Percentiles rank a stretch among this genome's conserved stretches.
phyloP scores from a whole-genome alignment of 768 basidiomycete genomes.

The Dacryopinax primogenitus region DNA sequence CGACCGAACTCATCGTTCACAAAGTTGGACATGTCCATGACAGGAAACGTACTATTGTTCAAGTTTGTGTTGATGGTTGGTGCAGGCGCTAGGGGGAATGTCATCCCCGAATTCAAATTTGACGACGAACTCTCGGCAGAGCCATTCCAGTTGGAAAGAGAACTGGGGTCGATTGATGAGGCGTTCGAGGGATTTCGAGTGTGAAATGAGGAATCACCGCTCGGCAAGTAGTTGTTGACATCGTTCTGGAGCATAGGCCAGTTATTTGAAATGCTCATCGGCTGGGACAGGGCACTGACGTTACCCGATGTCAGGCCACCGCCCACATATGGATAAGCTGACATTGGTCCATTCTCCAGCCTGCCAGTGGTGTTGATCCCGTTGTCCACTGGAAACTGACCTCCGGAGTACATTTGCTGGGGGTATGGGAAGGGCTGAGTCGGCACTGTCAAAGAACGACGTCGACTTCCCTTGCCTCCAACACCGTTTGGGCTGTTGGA shows the following conservation, averaged over 20 bases:
- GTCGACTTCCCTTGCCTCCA: not conserved
- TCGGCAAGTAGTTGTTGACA: not conserved
- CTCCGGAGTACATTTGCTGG: not conserved
- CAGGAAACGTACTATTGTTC: not conserved
- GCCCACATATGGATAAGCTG: not conserved
- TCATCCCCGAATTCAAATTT: not conserved
- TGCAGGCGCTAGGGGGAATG: not conserved
- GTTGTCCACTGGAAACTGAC: not conserved
- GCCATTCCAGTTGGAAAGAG: constrained; percentile 1
- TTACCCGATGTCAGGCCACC: not conserved
- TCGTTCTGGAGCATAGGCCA: constrained; percentile 5
- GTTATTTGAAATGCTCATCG: not conserved
- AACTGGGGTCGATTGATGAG: not conserved
- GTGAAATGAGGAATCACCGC: not conserved
- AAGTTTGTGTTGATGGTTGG: not conserved
- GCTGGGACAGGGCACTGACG: not conserved
- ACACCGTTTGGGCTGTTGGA: not conserved
- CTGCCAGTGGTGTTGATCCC: not conserved
- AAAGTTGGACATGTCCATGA: constrained; percentile 3
- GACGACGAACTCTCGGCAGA: not conserved
- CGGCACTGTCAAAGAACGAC: not conserved
- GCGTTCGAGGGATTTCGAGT: not conserved
- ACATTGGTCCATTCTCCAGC: not conserved
- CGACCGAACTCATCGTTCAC: not conserved
- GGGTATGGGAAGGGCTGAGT: not conserved